Conservation (phyloP, 2,329 filamentous ascomycete genomes). For the Stagonosporopsis tanaceti region DNA sequence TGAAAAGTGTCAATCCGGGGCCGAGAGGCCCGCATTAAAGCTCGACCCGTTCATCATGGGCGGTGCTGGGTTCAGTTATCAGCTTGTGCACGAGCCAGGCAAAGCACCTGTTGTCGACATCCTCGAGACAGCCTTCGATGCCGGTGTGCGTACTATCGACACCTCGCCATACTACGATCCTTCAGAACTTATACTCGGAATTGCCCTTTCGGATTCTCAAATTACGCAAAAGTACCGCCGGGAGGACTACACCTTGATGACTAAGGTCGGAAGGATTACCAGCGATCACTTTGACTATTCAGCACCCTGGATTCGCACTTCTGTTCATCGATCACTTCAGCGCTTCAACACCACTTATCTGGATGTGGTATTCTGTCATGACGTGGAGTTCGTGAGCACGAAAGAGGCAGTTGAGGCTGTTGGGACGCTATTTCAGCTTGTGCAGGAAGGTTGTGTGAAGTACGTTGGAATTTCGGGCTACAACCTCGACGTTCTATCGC, state of each 20-base stretch:
- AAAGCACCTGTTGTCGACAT: constrained; percentile 3
- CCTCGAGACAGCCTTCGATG: constrained; percentile 1
- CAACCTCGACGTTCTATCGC: neutral
- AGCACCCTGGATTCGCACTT: constrained; percentile 1
- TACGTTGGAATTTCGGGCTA: constrained; percentile 8
- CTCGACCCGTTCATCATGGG: constrained; percentile 7
- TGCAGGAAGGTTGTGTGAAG: neutral
- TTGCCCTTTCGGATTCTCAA: constrained; percentile 1
- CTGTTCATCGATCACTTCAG: neutral
- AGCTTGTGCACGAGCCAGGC: constrained; percentile 4
- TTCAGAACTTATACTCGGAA: constrained; percentile 3
- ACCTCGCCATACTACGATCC: constrained; percentile 11
- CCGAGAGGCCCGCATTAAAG: neutral
- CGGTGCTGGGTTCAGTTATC: constrained; percentile 5
- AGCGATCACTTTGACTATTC: constrained; percentile 6
- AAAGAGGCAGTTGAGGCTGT: constrained; percentile 1
- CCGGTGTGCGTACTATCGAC: constrained; percentile 5
- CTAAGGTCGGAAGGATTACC: constrained; percentile 5
- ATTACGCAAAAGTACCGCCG: constrained; percentile 3
- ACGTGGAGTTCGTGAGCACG: constrained; percentile 3
- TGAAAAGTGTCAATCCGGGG: neutral
- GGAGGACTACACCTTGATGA: constrained; percentile 8
- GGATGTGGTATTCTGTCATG: constrained; percentile 7
- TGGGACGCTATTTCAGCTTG: constrained; percentile 1
- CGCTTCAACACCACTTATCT: constrained; percentile 4